A percentile compares a stretch with the other conserved stretches of the same genome.
Evolutionary conservation across 2,329 filamentous ascomycete species (phyloP).

Genomic region (Talaromyces sp.): DNA sequence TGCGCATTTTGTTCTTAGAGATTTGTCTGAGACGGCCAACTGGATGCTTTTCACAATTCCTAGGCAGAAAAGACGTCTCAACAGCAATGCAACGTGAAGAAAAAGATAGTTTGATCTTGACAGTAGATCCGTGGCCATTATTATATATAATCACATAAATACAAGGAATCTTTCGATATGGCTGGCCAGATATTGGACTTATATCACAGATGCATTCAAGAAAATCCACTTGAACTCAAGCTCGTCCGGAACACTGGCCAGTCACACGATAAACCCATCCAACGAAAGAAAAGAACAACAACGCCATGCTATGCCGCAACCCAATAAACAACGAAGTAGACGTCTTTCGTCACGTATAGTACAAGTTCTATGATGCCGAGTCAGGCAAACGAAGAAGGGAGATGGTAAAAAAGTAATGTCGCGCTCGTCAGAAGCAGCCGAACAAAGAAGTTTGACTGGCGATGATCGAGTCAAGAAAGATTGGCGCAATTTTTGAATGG

Average conservation of each 20-base stretch:
- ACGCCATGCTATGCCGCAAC: conserved; percentile 43
- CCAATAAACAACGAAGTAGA: conserved; percentile 14
- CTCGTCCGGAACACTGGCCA: neutral
- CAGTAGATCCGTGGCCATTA: neutral
- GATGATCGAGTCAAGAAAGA: neutral
- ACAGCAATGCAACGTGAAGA: no score
- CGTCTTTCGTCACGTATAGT: conserved; percentile 16
- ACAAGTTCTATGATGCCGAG: conserved; percentile 19
- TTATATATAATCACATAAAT: conserved; percentile 8
- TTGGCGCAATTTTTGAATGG: neutral
- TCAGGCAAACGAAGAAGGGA: conserved; percentile 15
- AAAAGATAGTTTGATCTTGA: neutral
- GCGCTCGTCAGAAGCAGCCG: conserved; percentile 1
- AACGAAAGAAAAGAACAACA: conserved; percentile 23
- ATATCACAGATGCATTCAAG: conserved; percentile 14
- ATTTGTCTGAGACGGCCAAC: no score
- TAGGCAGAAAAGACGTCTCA: neutral
- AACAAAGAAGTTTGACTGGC: neutral
- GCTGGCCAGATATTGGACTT: neutral
- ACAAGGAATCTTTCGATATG: neutral
- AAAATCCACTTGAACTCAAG: neutral
- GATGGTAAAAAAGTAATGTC: conserved; percentile 14
- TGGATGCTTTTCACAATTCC: neutral
- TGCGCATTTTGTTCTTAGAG: no score
- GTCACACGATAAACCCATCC: conserved; percentile 17